Conservation (phyloP, 164 flowering plant genomes). For the Berberis vulgaris region DNA sequence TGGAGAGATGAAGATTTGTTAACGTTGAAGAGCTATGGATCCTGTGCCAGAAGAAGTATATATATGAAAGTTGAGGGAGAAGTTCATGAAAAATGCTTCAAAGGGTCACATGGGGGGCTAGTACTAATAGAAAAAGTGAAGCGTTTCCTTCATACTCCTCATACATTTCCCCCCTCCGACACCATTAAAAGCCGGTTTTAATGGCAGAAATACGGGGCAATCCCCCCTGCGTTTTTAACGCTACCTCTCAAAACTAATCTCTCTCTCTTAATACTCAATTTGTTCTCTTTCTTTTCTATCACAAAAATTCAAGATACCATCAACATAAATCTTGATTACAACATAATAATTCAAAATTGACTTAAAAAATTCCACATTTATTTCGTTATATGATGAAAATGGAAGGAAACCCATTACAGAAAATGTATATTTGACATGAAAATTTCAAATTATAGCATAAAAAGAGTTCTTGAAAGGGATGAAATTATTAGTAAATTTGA, state of each 20-base stretch:
- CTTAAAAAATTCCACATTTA: not conserved
- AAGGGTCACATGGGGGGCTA: conserved; percentile 57
- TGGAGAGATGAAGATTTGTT: conserved; percentile 1
- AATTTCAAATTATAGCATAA: too few species aligned
- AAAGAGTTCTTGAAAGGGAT: too few species aligned
- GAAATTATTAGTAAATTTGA: not conserved
- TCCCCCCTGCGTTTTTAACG: conserved; percentile 38
- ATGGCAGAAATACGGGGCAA: conserved; percentile 41
- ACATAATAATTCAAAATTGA: not conserved
- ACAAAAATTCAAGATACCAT: not conserved
- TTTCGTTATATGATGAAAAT: not conserved
- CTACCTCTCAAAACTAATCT: not conserved
- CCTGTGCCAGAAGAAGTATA: conserved; percentile 21
- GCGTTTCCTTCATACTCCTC: conserved; percentile 31
- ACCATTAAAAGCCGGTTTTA: conserved; percentile 52
- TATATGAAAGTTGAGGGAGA: conserved; percentile 8
- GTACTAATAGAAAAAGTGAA: conserved; percentile 4
- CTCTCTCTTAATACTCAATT: not conserved
- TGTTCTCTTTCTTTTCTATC: not conserved
- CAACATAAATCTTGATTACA: too few species aligned
- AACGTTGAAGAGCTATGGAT: conserved; percentile 19
- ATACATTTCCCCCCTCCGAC: conserved; percentile 28
- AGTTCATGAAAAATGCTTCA: conserved; percentile 40
- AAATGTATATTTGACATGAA: not conserved
- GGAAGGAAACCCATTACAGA: conserved; percentile 5